These are phyloP conservation scores for Calonectria pauciramosa DNA, from an alignment of 2,329 filamentous ascomycete genomes.

Conservation along the genomic window DNA sequence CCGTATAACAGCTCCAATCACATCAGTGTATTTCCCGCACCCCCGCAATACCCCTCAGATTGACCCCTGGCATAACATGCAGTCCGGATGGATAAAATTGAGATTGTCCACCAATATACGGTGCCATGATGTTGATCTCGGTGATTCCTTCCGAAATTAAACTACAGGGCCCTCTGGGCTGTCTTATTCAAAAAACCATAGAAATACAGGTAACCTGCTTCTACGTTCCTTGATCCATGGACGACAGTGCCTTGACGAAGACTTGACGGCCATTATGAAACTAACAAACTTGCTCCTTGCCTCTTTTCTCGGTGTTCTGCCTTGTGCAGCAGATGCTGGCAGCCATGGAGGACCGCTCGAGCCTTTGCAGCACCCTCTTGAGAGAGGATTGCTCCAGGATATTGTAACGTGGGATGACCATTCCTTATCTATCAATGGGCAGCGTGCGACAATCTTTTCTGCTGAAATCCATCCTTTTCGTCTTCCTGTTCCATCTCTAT, in stretches of 20 bases:
- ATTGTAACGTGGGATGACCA: slow-evolving; percentile 79
- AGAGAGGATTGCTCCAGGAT: slow-evolving; percentile 49
- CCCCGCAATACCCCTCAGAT: slow-evolving; percentile 2
- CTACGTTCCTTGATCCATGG: background rate
- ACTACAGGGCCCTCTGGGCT: background rate
- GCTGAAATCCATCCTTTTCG: slow-evolving; percentile 81
- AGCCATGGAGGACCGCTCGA: slow-evolving; percentile 36
- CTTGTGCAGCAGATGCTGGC: slow-evolving; percentile 31
- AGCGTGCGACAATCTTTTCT: slow-evolving; percentile 79
- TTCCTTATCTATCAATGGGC: slow-evolving; percentile 77
- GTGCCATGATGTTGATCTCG: background rate
- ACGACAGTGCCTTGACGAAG: background rate
- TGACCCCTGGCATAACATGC: background rate
- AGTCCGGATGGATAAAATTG: background rate
- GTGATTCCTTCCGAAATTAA: background rate
- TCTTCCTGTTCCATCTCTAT: slow-evolving; percentile 60
- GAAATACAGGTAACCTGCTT: background rate
- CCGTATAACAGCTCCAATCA: background rate
- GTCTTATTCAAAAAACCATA: background rate
- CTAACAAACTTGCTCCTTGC: slow-evolving; percentile 17
- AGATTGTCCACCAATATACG: slow-evolving; percentile 7
- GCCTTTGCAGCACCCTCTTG: slow-evolving; percentile 38
- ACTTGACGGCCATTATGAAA: slow-evolving; percentile 28
- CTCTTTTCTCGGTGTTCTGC: slow-evolving; percentile 7
- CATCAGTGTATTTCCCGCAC: background rate